Conservation (phyloP, 352 stramenopile species). For the Aphanomyces cochlioides region DNA sequence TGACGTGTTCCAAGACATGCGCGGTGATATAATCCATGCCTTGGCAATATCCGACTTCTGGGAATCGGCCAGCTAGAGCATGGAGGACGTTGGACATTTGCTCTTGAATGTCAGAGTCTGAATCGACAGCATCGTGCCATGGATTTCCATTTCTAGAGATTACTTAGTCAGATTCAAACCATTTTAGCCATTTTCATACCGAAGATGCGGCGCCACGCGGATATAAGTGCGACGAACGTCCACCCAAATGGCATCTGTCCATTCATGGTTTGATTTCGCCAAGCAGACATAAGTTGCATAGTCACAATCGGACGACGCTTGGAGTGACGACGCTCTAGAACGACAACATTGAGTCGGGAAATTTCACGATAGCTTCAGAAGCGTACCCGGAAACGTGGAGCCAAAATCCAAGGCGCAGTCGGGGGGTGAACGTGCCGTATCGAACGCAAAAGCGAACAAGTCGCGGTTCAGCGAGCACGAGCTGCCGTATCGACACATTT, state of each 20-base stretch:
- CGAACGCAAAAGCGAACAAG: slow-evolving; percentile 83
- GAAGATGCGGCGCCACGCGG: slow-evolving; percentile 74
- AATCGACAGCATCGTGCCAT: slow-evolving; percentile 38
- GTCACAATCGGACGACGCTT: slow-evolving; percentile 57
- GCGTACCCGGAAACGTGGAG: slow-evolving; percentile 47
- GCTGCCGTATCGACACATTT: slow-evolving; percentile 53
- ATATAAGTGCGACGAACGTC: slow-evolving; percentile 81
- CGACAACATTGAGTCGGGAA: neutral
- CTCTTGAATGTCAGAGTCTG: slow-evolving; percentile 62
- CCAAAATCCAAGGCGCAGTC: slow-evolving; percentile 71
- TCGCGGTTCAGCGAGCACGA: slow-evolving; percentile 56
- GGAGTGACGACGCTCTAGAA: slow-evolving; percentile 38
- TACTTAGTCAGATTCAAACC: neutral
- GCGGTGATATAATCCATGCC: slow-evolving; percentile 86
- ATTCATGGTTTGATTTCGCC: slow-evolving; percentile 79
- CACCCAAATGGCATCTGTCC: slow-evolving; percentile 77
- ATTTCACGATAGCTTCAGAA: slow-evolving; percentile 2
- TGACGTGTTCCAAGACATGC: slow-evolving; percentile 76
- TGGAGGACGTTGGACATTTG: slow-evolving; percentile 81
- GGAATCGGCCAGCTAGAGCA: slow-evolving; percentile 68
- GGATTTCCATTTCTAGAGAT: slow-evolving; percentile 37
- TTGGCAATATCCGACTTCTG: slow-evolving; percentile 82
- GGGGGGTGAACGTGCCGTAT: slow-evolving; percentile 56
- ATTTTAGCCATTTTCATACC: slow-evolving; percentile 13
- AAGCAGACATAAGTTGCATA: slow-evolving; percentile 84